Conservation (phyloP, 257 asterid species). For the Cruciata laevipes region DNA sequence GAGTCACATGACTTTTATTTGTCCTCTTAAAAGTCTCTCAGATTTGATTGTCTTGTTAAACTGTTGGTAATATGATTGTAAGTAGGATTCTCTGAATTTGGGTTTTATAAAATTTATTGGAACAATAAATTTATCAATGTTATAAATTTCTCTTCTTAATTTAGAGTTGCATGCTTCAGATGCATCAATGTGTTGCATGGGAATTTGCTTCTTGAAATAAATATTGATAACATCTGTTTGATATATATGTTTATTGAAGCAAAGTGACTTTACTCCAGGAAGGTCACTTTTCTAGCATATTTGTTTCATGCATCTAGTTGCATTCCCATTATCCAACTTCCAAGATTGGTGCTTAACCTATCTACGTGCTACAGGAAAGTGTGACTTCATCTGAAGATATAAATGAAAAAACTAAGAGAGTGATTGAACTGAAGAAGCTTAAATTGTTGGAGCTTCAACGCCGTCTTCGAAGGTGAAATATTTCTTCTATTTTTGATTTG, state of each 20-base stretch:
- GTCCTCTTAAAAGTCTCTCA: not conserved
- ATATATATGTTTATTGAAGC: not conserved
- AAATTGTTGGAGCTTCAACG: conserved; percentile 95
- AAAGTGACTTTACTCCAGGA: not conserved
- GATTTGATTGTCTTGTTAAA: not conserved
- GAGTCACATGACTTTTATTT: too few relatives aligned
- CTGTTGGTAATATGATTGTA: not conserved
- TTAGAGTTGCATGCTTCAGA: conserved; percentile 3
- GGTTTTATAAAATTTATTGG: not conserved
- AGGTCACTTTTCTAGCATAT: not conserved
- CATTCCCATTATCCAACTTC: not conserved
- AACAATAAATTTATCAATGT: not conserved
- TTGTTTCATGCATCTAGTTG: not conserved
- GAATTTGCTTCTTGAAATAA: not conserved
- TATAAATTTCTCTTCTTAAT: not conserved
- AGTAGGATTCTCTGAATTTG: not conserved
- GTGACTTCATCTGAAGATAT: conserved; percentile 90
- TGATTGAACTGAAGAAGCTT: conserved; percentile 91
- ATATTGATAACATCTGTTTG: not conserved
- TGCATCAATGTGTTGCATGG: not conserved
- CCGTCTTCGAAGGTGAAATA: conserved; percentile 67
- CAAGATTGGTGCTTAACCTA: not conserved
- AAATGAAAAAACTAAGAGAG: conserved; percentile 91
- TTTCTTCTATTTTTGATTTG: not conserved
- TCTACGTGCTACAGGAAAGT: conserved; percentile 48